Conservation (phyloP, 179 eudicot genomes). For the Corrigiola litoralis region DNA sequence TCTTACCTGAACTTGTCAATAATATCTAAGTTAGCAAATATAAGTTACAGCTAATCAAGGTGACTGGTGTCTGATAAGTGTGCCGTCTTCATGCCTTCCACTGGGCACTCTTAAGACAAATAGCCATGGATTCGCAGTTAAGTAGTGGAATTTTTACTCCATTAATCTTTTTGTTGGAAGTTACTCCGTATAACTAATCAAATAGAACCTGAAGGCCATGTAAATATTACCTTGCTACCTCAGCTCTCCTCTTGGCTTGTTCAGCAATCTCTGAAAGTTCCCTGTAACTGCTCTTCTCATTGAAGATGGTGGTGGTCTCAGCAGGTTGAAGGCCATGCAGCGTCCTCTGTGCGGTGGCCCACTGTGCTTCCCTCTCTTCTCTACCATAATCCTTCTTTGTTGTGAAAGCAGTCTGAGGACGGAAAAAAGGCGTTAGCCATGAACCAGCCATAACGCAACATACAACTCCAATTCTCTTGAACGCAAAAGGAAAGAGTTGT, state of each 20-base stretch:
- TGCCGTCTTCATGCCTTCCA: no score
- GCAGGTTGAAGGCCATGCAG: constrained; percentile 40
- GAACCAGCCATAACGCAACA: neutral
- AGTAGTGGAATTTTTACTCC: no score
- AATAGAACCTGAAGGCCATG: neutral
- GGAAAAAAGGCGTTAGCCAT: neutral
- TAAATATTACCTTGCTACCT: constrained; percentile 35
- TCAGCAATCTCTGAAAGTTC: constrained; percentile 49
- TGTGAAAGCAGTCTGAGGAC: constrained; percentile 38
- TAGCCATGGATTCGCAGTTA: no score
- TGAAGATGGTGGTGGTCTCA: constrained; percentile 16
- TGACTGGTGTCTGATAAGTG: no score
- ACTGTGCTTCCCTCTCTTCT: constrained; percentile 47
- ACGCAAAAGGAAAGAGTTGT: neutral
- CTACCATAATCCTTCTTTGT: constrained; percentile 43
- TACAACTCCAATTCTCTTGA: neutral
- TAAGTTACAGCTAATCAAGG: no score
- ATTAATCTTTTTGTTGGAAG: no score
- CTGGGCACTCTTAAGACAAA: no score
- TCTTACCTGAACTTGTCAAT: no score
- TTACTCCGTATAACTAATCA: no score
- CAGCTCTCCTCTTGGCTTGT: constrained; percentile 47
- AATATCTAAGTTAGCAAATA: no score
- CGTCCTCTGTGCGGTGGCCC: constrained; percentile 43
- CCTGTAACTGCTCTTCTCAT: constrained; percentile 32